These are phyloP conservation scores for Clavariopsis aquatica DNA, from an alignment of 495 filamentous ascomycete species.

Conservation along the genomic window DNA sequence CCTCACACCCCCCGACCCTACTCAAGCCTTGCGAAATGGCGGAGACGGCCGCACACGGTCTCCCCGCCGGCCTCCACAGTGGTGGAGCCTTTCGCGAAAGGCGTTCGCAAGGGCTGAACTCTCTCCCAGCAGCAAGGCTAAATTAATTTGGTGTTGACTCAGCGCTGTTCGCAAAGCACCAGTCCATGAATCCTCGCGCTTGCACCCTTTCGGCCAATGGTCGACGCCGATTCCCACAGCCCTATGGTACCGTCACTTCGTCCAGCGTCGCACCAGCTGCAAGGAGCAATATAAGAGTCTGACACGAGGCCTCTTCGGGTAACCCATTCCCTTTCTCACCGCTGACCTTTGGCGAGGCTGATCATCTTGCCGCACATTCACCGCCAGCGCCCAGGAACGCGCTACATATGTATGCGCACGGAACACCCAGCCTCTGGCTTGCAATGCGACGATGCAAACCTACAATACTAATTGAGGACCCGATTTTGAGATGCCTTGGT, in stretches of 20 bases:
- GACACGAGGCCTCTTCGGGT: slow-evolving; percentile 1
- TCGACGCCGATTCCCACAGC: slow-evolving; percentile 22
- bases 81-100: not conserved
- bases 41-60: not conserved
- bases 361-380: slow-evolving; percentile 24
- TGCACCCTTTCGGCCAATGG: no score
- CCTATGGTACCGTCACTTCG: slow-evolving; percentile 32
- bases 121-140: slow-evolving; percentile 4
- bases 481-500: not conserved
- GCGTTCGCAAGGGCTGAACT: slow-evolving; percentile 7
- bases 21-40: not conserved
- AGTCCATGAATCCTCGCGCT: not conserved
- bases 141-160: slow-evolving; percentile 1
- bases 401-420: slow-evolving; percentile 22
- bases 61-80: not conserved
- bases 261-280: slow-evolving; percentile 8
- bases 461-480: not conserved
- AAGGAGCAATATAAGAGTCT: slow-evolving; percentile 23
- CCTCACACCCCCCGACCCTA: no score
- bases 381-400: not conserved
- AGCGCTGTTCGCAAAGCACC: not conserved
- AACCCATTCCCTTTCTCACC: slow-evolving; percentile 16
- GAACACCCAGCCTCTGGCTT: not conserved
- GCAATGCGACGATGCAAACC: slow-evolving; percentile 13
- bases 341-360: slow-evolving; percentile 20